Evolutionary conservation across 148 eudicot genomes (phyloP), one percentile per base, ranked within the genome.

Genomic region (Chenopodium quinoa): DNA sequence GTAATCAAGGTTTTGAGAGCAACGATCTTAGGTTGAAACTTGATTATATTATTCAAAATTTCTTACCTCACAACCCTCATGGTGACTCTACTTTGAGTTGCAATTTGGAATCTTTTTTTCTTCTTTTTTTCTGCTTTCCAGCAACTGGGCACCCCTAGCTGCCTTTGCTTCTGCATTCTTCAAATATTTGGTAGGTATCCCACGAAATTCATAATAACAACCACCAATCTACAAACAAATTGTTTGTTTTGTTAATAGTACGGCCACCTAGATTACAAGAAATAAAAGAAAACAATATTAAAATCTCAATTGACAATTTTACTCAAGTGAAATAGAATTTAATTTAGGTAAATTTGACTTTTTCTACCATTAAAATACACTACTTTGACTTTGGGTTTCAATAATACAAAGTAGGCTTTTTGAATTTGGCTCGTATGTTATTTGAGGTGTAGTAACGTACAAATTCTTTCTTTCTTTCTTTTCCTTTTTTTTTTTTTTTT

Each of bases 111-210:
- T 64, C 84, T 91, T 89, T 32, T 90, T 89, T 88, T 90, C 97
- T 85, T 96, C 94, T 12, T 76, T 80, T 87, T 94, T 90, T 84
- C 91, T 93, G 85, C 91, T 92, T 88, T 91, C 97, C 89, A 93
- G 80, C 71, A 96, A 87, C 75, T 92, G 98, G 81, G 97, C 94
- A 64, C 99, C 99, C 88, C 94, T 88, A 46, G 93, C 97, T 31
- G 98, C 98, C 91, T 96, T 96, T 76, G 95, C 91, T 90, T 93
- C 99, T 54, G 90, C 98, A 81, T 91, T 97, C 85, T 92, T 91
- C 87, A 93, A 85, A 80, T 96, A 86, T 78, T 96, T 96, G 48
- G 95, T 92, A 63, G 99, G 92, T n/a, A 80, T 85, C 75, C 98
- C 98, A 70, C 89, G 77, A 46, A 75, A 81, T 75, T 91, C 90